phyloP scores from a whole-genome alignment of 768 basidiomycete species.

The Royoungia palumana region DNA sequence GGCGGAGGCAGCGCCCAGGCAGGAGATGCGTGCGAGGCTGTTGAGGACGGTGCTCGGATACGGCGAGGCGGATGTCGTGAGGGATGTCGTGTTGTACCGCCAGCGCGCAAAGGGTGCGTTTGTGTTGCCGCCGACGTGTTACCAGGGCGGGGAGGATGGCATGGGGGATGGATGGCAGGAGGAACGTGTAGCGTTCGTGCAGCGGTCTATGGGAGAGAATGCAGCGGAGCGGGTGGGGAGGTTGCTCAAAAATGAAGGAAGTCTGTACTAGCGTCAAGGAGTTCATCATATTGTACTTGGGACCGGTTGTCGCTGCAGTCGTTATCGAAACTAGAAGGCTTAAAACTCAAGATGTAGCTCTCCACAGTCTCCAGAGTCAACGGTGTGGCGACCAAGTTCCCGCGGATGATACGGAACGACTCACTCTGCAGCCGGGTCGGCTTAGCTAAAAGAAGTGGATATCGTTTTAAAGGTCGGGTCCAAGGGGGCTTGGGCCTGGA shows the following conservation, averaged over 20 bases:
- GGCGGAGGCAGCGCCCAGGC: not conserved
- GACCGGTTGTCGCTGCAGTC: too few species aligned
- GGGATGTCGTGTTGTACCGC: constrained; percentile 56
- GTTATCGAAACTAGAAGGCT: too few species aligned
- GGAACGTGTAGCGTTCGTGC: constrained; percentile 18
- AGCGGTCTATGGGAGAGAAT: constrained; percentile 4
- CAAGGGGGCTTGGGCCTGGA: too few species aligned
- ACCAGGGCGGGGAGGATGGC: constrained; percentile 28
- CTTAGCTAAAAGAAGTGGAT: too few species aligned
- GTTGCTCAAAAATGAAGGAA: not conserved
- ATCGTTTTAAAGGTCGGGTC: too few species aligned
- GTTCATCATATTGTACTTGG: too few species aligned
- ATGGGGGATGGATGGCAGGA: constrained; percentile 7
- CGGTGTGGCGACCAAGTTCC: too few species aligned
- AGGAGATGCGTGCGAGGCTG: constrained; percentile 38
- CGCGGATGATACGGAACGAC: too few species aligned
- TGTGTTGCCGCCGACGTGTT: constrained; percentile 51
- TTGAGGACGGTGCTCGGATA: constrained; percentile 50
- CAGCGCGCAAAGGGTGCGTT: constrained; percentile 40
- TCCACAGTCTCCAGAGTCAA: too few species aligned
- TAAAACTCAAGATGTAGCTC: too few species aligned
- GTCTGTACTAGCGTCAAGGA: too few species aligned
- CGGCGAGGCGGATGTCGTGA: constrained; percentile 45
- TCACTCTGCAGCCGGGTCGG: too few species aligned
- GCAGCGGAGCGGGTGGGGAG: constrained; percentile 12